Evolutionary conservation across 2,329 filamentous ascomycete species (phyloP).

Genomic region (Venturia aucupariae): DNA sequence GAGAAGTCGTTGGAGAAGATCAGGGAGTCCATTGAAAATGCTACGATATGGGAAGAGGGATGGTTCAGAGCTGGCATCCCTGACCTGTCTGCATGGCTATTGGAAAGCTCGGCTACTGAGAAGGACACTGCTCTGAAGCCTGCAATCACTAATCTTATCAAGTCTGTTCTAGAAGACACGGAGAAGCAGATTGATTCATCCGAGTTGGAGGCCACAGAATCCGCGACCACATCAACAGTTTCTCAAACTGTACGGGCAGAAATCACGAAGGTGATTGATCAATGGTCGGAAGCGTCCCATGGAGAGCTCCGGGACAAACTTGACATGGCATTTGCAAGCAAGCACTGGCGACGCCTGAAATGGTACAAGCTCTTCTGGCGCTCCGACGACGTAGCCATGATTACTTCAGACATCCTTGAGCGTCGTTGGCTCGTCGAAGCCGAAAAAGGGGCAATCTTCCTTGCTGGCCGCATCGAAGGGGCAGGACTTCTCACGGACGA

Average conservation of each 20-base stretch:
- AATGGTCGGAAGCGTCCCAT: constrained; percentile 74
- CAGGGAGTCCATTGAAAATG: constrained; percentile 51
- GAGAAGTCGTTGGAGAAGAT: constrained; percentile 56
- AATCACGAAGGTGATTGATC: constrained; percentile 52
- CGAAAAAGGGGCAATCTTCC: constrained; percentile 73
- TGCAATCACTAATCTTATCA: constrained; percentile 56
- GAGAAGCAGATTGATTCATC: constrained; percentile 43
- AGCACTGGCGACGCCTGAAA: constrained; percentile 66
- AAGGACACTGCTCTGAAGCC: constrained; percentile 47
- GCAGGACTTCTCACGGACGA: constrained; percentile 39
- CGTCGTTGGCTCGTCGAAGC: constrained; percentile 68
- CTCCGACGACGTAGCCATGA: constrained; percentile 81
- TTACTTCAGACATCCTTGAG: constrained; percentile 68
- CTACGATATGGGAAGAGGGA: constrained; percentile 28
- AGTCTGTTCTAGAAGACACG: constrained; percentile 54
- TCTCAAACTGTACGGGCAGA: constrained; percentile 35
- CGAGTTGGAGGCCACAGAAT: constrained; percentile 29
- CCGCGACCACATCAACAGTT: constrained; percentile 29
- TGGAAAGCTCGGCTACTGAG: constrained; percentile 12
- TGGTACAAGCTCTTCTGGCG: constrained; percentile 98
- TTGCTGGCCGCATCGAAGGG: constrained; percentile 67
- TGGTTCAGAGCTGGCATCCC: constrained; percentile 68
- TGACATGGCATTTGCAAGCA: constrained; percentile 66
- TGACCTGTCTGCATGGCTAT: constrained; percentile 55
- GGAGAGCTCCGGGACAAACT: constrained; percentile 73